Percentiles rank a stretch among this genome's conserved stretches.
These are phyloP conservation scores for Naganishia randhawae DNA, from an alignment of 768 basidiomycete species.

Conservation along the genomic window DNA sequence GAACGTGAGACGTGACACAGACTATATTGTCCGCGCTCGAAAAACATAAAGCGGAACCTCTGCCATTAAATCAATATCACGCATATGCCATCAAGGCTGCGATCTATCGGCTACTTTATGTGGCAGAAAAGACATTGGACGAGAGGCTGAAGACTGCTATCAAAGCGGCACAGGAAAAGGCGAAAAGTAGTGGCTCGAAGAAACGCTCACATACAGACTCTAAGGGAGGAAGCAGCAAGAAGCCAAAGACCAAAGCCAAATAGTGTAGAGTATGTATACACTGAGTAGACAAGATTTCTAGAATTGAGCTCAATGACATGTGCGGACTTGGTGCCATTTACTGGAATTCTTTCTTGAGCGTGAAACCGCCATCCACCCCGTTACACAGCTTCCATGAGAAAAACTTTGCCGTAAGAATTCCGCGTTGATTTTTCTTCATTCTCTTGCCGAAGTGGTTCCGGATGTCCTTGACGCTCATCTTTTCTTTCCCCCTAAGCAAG, in stretches of 20 bases:
- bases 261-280: neutral
- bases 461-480: slow-evolving; percentile 17
- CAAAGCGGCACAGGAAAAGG: slow-evolving; percentile 15
- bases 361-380: slow-evolving; percentile 12
- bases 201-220: slow-evolving; percentile 1
- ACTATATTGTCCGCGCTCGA: slow-evolving; percentile 3
- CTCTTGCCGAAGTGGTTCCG: slow-evolving; percentile 20
- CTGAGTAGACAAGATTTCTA: neutral
- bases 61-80: slow-evolving; percentile 17
- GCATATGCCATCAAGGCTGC: slow-evolving; percentile 15
- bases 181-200: neutral
- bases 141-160: slow-evolving; percentile 4
- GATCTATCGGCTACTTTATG: slow-evolving; percentile 2
- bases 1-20: neutral
- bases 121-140: slow-evolving; percentile 12
- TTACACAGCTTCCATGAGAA: slow-evolving; percentile 1
- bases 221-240: slow-evolving; percentile 22
- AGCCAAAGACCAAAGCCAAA: slow-evolving; percentile 12
- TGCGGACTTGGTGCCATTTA: neutral
- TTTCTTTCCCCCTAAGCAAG: neutral
- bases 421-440: slow-evolving; percentile 21
- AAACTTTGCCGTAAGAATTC: neutral
- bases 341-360: slow-evolving; percentile 10
- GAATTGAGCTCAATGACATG: too few species aligned
- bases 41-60: neutral